A percentile compares a stretch with the other conserved stretches of the same genome.
Conservation (phyloP, 108 stramenopile genomes). For the Heterococcus sp. region DNA sequence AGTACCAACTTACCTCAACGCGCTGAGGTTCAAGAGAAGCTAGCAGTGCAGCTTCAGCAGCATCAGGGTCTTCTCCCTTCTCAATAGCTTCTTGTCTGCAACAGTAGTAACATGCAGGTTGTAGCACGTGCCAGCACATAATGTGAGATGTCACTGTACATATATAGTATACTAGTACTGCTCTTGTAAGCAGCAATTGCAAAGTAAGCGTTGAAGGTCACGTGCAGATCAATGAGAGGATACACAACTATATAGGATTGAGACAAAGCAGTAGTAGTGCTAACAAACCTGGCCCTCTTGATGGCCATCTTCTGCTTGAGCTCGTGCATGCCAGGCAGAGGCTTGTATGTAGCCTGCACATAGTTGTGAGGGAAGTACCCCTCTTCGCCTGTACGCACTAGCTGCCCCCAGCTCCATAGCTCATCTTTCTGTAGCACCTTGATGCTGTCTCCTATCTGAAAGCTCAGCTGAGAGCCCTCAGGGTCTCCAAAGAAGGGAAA, state of each 20-base stretch:
- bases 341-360: slow-evolving; percentile 34
- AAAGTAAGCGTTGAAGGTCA: too few relatives aligned
- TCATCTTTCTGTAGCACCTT: slow-evolving; percentile 35
- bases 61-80: slow-evolving; percentile 39
- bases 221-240: too few relatives aligned
- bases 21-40: too few relatives aligned
- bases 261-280: too few relatives aligned
- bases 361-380: slow-evolving; percentile 43
- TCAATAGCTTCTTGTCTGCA: slow-evolving; percentile 25
- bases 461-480: slow-evolving; percentile 30
- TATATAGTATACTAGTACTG: too few relatives aligned
- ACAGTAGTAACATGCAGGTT: too few relatives aligned
- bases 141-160: too few relatives aligned
- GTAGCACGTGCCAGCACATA: too few relatives aligned
- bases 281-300: slow-evolving; percentile 10
- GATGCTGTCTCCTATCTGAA: slow-evolving; percentile 25
- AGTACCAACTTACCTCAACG: too few relatives aligned
- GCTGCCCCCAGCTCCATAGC: slow-evolving; percentile 41
- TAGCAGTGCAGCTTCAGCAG: slow-evolving; percentile 28
- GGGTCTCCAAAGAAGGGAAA: slow-evolving; percentile 42
- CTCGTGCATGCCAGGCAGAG: slow-evolving; percentile 47
- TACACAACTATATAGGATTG: too few relatives aligned
- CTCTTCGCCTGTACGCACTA: slow-evolving; percentile 25
- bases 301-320: slow-evolving; percentile 24
- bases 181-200: too few relatives aligned